These are phyloP conservation scores for Aspergillus candidus DNA, from an alignment of 2,329 filamentous ascomycete species.

Conservation along the genomic window DNA sequence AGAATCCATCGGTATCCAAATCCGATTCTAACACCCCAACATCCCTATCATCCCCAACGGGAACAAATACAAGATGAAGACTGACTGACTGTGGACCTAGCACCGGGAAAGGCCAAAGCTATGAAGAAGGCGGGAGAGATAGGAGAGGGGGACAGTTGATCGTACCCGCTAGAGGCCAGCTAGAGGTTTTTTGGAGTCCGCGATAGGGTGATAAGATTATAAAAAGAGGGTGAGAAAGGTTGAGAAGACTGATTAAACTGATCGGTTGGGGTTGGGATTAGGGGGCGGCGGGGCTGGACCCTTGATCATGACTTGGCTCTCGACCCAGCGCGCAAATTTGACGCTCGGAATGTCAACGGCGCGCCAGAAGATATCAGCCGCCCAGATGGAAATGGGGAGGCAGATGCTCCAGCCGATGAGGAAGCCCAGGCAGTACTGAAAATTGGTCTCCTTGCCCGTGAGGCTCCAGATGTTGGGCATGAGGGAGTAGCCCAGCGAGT, in stretches of 20 bases:
- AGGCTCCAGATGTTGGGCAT: slow-evolving; percentile 38
- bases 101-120: too few relatives aligned
- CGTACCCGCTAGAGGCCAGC: background rate
- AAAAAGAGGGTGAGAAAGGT: too few relatives aligned
- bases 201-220: too few relatives aligned
- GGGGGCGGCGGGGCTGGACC: slow-evolving; percentile 1
- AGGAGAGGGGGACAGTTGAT: background rate
- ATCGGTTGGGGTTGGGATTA: slow-evolving; percentile 4
- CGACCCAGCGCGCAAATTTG: slow-evolving; percentile 47
- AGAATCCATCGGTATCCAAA: too few relatives aligned
- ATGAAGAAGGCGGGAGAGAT: too few relatives aligned
- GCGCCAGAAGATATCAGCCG: slow-evolving; percentile 56
- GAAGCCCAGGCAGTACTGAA: slow-evolving; percentile 36
- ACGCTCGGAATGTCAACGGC: slow-evolving; percentile 49
- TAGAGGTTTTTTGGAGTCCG: slow-evolving; percentile 5
- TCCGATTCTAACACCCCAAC: too few relatives aligned
- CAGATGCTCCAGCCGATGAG: slow-evolving; percentile 36
- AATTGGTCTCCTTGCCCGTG: slow-evolving; percentile 35
- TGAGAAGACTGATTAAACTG: too few relatives aligned
- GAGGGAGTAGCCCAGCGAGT: slow-evolving; percentile 39
- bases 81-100: too few relatives aligned
- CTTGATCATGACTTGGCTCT: slow-evolving; percentile 29
- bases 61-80: too few relatives aligned
- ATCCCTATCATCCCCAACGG: too few relatives aligned
- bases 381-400: slow-evolving; percentile 45